Evolutionary conservation across 2,329 filamentous ascomycete genomes (phyloP).

Genomic region (Pleurostoma richardsiae): DNA sequence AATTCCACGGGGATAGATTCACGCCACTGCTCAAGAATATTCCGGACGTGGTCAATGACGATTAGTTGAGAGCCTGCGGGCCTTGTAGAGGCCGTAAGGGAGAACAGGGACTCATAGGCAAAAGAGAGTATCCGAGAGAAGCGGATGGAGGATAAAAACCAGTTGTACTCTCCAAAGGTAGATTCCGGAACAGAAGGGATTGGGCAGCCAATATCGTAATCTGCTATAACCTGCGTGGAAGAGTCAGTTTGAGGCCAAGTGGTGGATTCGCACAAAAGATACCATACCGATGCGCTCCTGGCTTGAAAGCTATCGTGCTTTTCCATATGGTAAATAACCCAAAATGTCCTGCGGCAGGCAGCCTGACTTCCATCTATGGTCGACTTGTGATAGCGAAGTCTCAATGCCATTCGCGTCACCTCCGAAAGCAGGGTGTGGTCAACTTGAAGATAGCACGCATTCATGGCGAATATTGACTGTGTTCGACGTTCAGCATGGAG

Average conservation of each 20-base stretch:
- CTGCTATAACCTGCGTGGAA: conserved; percentile 17
- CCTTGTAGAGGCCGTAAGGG: conserved; percentile 16
- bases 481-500: too few relatives aligned
- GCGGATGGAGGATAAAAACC: conserved; percentile 17
- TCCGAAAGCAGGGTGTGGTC: not conserved
- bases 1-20: conserved; percentile 15
- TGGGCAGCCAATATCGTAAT: conserved; percentile 23
- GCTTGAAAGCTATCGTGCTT: conserved; percentile 19
- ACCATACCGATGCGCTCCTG: not conserved
- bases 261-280: not conserved
- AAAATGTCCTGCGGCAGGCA: conserved; percentile 21
- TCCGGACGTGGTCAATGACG: conserved; percentile 16
- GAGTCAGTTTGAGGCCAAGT: not conserved
- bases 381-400: not conserved
- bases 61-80: conserved; percentile 16
- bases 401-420: not conserved
- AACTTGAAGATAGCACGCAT: not conserved
- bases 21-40: conserved; percentile 22
- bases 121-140: conserved; percentile 20
- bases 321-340: conserved; percentile 19
- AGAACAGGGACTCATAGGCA: conserved; percentile 21
- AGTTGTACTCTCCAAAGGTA: conserved; percentile 15
- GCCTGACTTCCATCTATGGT: conserved; percentile 4
- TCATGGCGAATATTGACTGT: not conserved
- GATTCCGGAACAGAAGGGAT: conserved; percentile 16